These are phyloP conservation scores for Plasmodium sp. DNA, from an alignment of 169 alveolate genomes.

Conservation along the genomic window DNA sequence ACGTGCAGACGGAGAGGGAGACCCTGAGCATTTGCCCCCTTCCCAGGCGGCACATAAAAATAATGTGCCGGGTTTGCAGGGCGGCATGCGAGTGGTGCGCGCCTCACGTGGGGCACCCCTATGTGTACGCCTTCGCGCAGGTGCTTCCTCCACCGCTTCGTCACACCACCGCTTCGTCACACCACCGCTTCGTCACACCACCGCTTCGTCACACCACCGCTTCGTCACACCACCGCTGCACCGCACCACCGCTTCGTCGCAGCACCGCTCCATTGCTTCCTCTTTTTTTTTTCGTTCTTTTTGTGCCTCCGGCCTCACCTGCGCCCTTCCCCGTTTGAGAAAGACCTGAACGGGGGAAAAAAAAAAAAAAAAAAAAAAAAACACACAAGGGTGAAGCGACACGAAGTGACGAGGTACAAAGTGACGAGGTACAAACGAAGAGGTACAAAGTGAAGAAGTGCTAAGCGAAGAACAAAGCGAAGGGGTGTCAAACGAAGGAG, in stretches of 20 bases:
- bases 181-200: background rate
- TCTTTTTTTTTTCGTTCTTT: background rate
- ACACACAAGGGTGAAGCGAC: background rate
- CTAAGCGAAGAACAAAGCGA: background rate
- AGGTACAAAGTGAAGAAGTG: background rate
- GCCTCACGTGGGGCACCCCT: background rate
- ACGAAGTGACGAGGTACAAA: background rate
- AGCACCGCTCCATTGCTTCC: background rate
- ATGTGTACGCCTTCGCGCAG: background rate
- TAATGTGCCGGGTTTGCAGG: background rate
- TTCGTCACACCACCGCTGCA: too few relatives aligned
- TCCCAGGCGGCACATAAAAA: background rate
- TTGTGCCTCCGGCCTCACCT: background rate
- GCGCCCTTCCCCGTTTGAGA: background rate
- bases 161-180: background rate
- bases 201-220: background rate
- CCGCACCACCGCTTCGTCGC: background rate
- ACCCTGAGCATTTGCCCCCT: background rate
- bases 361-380: background rate
- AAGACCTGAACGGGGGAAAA: background rate
- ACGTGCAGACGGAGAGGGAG: background rate
- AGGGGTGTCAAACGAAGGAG: background rate
- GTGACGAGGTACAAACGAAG: background rate
- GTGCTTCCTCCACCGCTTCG: background rate
- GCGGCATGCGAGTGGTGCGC: background rate